Percentiles rank a stretch among this genome's conserved stretches.
phyloP scores from a whole-genome alignment of 768 basidiomycete genomes.

The Rhizopogon vesiculosus region DNA sequence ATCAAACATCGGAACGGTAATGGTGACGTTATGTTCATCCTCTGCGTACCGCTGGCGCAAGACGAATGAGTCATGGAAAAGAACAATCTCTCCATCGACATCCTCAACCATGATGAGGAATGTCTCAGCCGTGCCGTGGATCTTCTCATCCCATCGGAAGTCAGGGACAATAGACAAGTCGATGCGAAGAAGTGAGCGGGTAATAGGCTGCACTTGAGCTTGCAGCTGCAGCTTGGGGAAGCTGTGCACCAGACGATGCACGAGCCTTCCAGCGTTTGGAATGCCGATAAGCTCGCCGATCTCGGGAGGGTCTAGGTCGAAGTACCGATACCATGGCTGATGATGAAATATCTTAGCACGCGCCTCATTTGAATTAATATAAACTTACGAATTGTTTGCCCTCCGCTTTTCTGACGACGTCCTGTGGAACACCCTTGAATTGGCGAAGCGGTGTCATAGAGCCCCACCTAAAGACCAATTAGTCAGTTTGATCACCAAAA shows the following conservation, averaged over 20 bases:
- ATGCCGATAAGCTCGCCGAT: slow-evolving; percentile 94
- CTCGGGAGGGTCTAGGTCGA: slow-evolving; percentile 87
- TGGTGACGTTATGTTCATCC: slow-evolving; percentile 90
- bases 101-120: slow-evolving; percentile 96
- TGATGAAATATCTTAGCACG: slow-evolving; percentile 1
- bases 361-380: not conserved
- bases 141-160: slow-evolving; percentile 96
- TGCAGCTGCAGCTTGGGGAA: slow-evolving; percentile 97
- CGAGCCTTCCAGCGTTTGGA: slow-evolving; percentile 86
- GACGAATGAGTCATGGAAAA: slow-evolving; percentile 92
- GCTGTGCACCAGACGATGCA: slow-evolving; percentile 89
- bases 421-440: slow-evolving; percentile 85
- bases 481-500: not conserved
- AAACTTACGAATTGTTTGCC: slow-evolving; percentile 90
- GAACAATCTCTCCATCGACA: slow-evolving; percentile 93
- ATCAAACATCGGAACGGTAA: slow-evolving; percentile 96
- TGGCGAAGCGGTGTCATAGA: slow-evolving; percentile 97
- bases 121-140: slow-evolving; percentile 83
- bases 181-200: slow-evolving; percentile 85
- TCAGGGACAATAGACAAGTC: slow-evolving; percentile 96
- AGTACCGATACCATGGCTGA: slow-evolving; percentile 95
- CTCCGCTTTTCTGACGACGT: slow-evolving; percentile 87
- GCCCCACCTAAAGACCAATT: slow-evolving; percentile 65
- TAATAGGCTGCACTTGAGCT: slow-evolving; percentile 96
- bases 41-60: slow-evolving; percentile 89